Evolutionary conservation across 345 rosid species (phyloP).

Genomic region (Gossypium bickii): DNA sequence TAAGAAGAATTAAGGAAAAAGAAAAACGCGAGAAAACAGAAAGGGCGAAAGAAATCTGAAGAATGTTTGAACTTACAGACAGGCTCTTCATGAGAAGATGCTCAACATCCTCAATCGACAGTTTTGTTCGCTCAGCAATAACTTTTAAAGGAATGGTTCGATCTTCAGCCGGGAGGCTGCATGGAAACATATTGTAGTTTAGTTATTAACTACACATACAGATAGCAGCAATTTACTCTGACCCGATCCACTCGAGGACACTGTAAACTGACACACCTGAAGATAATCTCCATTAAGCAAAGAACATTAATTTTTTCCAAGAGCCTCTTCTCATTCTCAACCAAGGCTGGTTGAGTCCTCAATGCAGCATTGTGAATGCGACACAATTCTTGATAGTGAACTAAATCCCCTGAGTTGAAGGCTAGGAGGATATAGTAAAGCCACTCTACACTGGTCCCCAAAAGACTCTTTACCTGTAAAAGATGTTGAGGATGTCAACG

Average conservation of each 20-base stretch:
- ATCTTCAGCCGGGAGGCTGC: slow-evolving; percentile 95
- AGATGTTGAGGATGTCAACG: slow-evolving; percentile 14
- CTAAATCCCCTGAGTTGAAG: slow-evolving; percentile 83
- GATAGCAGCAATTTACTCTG: background rate
- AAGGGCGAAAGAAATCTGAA: background rate
- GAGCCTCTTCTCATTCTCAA: slow-evolving; percentile 81
- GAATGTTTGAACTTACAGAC: slow-evolving; percentile 57
- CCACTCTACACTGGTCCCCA: slow-evolving; percentile 89
- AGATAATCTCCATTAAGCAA: slow-evolving; percentile 93
- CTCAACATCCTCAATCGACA: slow-evolving; percentile 81
- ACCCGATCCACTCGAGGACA: background rate
- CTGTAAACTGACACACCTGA: slow-evolving; percentile 53
- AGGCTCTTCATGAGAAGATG: slow-evolving; percentile 96
- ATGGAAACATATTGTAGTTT: slow-evolving; percentile 17
- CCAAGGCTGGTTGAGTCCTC: slow-evolving; percentile 88
- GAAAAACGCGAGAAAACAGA: background rate
- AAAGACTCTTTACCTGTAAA: slow-evolving; percentile 81
- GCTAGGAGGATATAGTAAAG: slow-evolving; percentile 89
- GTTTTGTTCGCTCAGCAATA: slow-evolving; percentile 88
- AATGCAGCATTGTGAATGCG: slow-evolving; percentile 74
- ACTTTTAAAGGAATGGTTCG: slow-evolving; percentile 75
- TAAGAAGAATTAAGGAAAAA: background rate
- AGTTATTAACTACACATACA: slow-evolving; percentile 6
- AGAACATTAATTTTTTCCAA: slow-evolving; percentile 95
- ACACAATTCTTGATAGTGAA: slow-evolving; percentile 80